Percentiles rank a stretch among this genome's conserved stretches.
Conservation (phyloP, 306 rosid species). For the Malus asiatica region DNA sequence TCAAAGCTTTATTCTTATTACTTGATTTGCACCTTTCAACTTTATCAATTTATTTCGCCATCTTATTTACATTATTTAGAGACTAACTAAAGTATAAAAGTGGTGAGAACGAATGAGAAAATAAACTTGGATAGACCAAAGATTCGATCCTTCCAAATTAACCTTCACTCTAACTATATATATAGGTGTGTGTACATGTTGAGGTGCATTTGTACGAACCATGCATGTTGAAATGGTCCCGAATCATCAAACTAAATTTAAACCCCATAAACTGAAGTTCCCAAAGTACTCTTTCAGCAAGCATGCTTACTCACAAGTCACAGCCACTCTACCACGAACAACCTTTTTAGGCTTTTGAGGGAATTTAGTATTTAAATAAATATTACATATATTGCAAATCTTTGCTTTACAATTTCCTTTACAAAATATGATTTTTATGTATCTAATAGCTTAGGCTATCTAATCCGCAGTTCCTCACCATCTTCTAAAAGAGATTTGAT, state of each 20-base stretch:
- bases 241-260: not conserved
- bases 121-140: not conserved
- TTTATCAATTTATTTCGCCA: too few species aligned
- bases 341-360: constrained; percentile 25
- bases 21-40: too few species aligned
- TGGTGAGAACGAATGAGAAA: not conserved
- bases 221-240: not conserved
- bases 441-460: not conserved
- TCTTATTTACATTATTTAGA: too few species aligned
- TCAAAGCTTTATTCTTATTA: too few species aligned
- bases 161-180: not conserved
- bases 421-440: not conserved
- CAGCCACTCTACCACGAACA: constrained; percentile 7
- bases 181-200: not conserved
- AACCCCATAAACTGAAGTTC: not conserved
- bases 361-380: not conserved
- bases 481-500: constrained; percentile 14
- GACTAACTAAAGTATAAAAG: too few species aligned
- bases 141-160: not conserved
- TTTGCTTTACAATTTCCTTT: not conserved
- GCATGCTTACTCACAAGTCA: constrained; percentile 13
- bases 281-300: not conserved
- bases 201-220: not conserved
- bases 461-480: constrained; percentile 3
- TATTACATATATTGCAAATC: not conserved